These are phyloP conservation scores for Arabis hirsuta DNA, from an alignment of 345 rosid genomes.

Conservation along the genomic window DNA sequence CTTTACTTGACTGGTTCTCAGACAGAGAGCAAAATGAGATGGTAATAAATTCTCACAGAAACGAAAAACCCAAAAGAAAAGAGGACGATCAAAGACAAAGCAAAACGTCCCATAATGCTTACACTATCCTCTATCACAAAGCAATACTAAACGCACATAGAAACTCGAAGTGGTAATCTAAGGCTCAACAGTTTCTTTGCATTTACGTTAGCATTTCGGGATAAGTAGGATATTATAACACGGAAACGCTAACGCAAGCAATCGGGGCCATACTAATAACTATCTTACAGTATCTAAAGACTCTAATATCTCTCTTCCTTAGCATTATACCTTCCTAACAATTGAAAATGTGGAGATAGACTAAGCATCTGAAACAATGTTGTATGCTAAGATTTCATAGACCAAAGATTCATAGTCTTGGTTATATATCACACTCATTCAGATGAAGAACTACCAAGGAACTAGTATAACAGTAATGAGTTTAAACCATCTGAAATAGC, in stretches of 20 bases:
- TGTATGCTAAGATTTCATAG: background rate
- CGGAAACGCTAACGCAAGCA: background rate
- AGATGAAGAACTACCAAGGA: slow-evolving; percentile 21
- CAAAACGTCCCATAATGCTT: background rate
- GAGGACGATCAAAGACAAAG: background rate
- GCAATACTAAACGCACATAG: background rate
- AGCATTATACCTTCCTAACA: background rate
- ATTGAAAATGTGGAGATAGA: background rate
- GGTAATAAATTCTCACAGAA: background rate
- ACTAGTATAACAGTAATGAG: slow-evolving; percentile 11
- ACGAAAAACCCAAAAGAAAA: background rate
- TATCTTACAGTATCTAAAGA: background rate
- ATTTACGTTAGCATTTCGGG: background rate
- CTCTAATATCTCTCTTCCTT: background rate
- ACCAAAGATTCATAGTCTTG: slow-evolving; percentile 18
- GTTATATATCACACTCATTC: background rate
- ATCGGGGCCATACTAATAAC: background rate
- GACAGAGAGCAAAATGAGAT: background rate
- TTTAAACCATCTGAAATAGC: slow-evolving; percentile 22
- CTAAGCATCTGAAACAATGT: background rate
- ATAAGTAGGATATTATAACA: background rate
- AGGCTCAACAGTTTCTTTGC: background rate
- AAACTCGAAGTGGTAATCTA: background rate
- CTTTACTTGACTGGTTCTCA: background rate
- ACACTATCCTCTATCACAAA: slow-evolving; percentile 6